phyloP scores from a whole-genome alignment of 495 filamentous ascomycete species.

The Podospora conica region DNA sequence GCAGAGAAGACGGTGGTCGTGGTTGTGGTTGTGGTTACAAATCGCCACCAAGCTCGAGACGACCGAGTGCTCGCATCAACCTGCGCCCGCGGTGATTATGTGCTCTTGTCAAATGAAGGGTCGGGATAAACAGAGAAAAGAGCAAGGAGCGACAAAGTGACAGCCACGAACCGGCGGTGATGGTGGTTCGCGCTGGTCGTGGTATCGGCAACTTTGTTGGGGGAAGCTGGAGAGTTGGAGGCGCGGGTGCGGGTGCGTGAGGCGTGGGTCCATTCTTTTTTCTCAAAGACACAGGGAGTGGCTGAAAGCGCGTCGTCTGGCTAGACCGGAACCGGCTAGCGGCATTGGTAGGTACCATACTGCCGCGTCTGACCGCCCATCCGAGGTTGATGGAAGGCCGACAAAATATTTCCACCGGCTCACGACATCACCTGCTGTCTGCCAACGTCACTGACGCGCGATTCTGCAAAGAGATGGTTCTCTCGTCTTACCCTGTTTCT shows the following conservation, averaged over 20 bases:
- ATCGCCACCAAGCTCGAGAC: slow-evolving; percentile 18
- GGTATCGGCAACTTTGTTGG: no score
- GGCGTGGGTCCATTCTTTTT: slow-evolving; percentile 15
- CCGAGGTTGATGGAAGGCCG: neutral
- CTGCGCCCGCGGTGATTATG: slow-evolving; percentile 15
- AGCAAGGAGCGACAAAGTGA: neutral
- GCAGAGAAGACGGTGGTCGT: neutral
- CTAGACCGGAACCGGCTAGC: slow-evolving; percentile 15
- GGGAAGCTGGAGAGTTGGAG: slow-evolving; percentile 4
- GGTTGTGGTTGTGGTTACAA: slow-evolving; percentile 18
- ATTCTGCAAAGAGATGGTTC: neutral
- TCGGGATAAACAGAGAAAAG: no score
- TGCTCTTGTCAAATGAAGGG: no score
- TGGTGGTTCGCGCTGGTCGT: neutral
- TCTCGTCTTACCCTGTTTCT: neutral
- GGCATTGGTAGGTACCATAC: neutral
- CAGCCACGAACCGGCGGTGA: neutral
- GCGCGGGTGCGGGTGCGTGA: neutral
- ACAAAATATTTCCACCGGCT: neutral
- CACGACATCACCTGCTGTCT: neutral
- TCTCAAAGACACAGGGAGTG: slow-evolving; percentile 14
- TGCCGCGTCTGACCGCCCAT: neutral
- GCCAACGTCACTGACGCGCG: neutral
- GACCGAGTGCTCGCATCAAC: slow-evolving; percentile 25
- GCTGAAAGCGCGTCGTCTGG: slow-evolving; percentile 22